A percentile compares a stretch with the other conserved stretches of the same genome.
Conservation (phyloP, 2,329 filamentous ascomycete genomes). For the Trematosphaeria pertusa region DNA sequence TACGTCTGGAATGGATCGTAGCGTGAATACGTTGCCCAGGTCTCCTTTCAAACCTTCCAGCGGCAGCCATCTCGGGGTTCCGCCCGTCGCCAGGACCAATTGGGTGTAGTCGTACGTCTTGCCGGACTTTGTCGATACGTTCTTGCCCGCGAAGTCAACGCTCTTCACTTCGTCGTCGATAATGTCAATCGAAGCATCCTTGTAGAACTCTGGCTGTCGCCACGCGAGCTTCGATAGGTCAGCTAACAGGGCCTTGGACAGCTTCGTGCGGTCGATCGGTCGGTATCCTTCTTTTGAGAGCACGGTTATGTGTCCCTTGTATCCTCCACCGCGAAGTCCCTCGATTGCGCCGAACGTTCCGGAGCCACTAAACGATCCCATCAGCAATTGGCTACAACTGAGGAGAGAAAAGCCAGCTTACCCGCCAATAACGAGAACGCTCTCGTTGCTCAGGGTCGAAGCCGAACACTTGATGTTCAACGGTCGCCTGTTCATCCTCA, state of each 20-base stretch:
- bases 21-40: slow-evolving; percentile 83
- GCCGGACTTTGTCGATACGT: slow-evolving; percentile 76
- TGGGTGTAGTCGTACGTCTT: slow-evolving; percentile 81
- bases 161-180: slow-evolving; percentile 68
- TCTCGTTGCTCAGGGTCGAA: slow-evolving; percentile 62
- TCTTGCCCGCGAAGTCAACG: slow-evolving; percentile 78
- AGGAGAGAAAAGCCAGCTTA: slow-evolving; percentile 41
- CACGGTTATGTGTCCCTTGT: slow-evolving; percentile 78
- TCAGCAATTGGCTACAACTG: background rate
- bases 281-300: slow-evolving; percentile 84
- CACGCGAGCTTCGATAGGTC: slow-evolving; percentile 80
- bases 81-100: slow-evolving; percentile 88
- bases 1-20: slow-evolving; percentile 79
- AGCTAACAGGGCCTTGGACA: slow-evolving; percentile 89
- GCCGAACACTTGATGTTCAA: slow-evolving; percentile 76
- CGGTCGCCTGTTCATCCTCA: slow-evolving; percentile 77
- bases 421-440: slow-evolving; percentile 84
- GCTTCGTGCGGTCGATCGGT: slow-evolving; percentile 91
- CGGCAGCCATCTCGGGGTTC: slow-evolving; percentile 76
- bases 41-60: slow-evolving; percentile 82
- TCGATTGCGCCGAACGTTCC: slow-evolving; percentile 84
- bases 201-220: slow-evolving; percentile 80
- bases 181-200: slow-evolving; percentile 63
- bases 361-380: slow-evolving; percentile 65
- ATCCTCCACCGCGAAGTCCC: slow-evolving; percentile 81